A percentile compares a stretch with the other conserved stretches of the same genome.
Conservation (phyloP, 768 basidiomycete species). For the Mrakia gelida region DNA sequence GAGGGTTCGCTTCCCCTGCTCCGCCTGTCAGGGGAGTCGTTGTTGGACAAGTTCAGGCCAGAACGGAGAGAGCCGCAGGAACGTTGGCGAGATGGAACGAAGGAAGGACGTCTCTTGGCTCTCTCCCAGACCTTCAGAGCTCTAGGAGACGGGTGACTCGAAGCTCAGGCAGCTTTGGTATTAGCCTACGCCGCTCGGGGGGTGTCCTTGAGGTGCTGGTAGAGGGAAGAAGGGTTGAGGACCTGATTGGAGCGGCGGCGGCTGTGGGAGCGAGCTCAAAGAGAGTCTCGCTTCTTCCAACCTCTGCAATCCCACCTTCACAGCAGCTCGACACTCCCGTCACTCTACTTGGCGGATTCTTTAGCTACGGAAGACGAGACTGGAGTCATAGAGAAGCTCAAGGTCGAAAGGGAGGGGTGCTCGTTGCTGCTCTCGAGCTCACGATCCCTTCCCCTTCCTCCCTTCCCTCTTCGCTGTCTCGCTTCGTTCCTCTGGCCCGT, state of each 20-base stretch:
- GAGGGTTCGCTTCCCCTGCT: not conserved
- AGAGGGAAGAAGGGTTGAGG: too few relatives aligned
- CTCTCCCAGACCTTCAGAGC: too few relatives aligned
- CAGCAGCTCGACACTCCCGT: too few relatives aligned
- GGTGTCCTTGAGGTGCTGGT: too few relatives aligned
- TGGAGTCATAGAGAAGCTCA: not conserved
- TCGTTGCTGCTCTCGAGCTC: not conserved
- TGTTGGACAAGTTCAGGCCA: not conserved
- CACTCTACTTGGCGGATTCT: too few relatives aligned
- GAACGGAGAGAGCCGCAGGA: constrained; percentile 4
- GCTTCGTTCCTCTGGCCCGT: not conserved
- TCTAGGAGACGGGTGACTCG: too few relatives aligned
- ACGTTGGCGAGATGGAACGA: constrained; percentile 14
- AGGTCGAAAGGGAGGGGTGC: not conserved
- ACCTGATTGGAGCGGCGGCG: not conserved
- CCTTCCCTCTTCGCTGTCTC: not conserved
- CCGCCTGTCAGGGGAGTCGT: too few relatives aligned
- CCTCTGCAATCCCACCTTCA: too few relatives aligned
- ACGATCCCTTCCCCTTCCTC: not conserved
- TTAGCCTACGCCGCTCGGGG: too few relatives aligned
- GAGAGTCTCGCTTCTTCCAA: not conserved
- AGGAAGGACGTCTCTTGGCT: too few relatives aligned
- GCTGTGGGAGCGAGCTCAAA: not conserved
- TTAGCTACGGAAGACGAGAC: rapidly evolving
- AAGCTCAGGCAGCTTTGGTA: too few relatives aligned